These are phyloP conservation scores for Heliamphora exappendiculata DNA, from an alignment of 148 eudicot genomes.

Conservation along the genomic window DNA sequence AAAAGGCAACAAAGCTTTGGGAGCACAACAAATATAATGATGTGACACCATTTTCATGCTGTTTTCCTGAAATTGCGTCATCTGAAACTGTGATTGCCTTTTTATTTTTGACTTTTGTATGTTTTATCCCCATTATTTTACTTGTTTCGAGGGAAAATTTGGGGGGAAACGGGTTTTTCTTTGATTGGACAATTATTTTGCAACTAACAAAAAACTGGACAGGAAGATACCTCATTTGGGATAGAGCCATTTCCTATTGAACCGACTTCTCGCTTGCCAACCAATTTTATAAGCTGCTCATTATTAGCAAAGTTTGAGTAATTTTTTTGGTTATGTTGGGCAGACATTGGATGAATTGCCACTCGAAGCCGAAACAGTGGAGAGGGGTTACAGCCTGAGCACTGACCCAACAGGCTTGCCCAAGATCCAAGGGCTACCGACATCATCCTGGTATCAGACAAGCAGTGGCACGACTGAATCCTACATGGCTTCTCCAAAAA, in stretches of 20 bases:
- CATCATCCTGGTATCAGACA: constrained; percentile 48
- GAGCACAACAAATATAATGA: neutral
- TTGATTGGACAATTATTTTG: neutral
- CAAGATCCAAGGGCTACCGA: constrained; percentile 58
- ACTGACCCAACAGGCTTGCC: constrained; percentile 82
- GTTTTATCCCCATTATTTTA: too few relatives aligned
- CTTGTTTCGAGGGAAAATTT: too few relatives aligned
- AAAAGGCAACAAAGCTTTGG: too few relatives aligned
- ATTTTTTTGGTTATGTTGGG: neutral
- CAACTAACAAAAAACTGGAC: neutral
- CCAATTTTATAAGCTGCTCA: neutral
- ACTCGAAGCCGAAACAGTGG: constrained; percentile 76
- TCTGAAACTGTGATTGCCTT: too few relatives aligned
- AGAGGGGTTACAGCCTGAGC: constrained; percentile 74
- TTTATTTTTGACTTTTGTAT: too few relatives aligned
- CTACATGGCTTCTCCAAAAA: constrained; percentile 53
- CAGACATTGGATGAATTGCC: constrained; percentile 91
- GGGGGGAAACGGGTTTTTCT: too few relatives aligned
- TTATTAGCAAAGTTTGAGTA: neutral
- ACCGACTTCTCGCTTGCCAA: neutral
- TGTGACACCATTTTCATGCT: too few relatives aligned
- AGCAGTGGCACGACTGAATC: constrained; percentile 53
- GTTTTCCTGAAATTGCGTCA: neutral
- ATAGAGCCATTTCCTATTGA: too few relatives aligned
- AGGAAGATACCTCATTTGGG: neutral